phyloP scores from a whole-genome alignment of 1,139 yeast species.

The Lodderomyces jiufengensis region DNA sequence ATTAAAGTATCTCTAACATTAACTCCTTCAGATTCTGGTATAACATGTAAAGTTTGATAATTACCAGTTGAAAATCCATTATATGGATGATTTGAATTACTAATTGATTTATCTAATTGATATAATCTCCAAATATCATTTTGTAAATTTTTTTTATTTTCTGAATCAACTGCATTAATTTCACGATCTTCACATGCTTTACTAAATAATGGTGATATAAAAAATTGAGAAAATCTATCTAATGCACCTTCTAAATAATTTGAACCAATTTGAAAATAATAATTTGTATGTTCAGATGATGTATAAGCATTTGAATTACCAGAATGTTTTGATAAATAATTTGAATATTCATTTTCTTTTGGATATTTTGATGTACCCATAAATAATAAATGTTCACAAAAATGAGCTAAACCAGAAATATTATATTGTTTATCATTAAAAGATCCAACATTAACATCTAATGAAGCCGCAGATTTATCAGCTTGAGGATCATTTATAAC shows the following conservation, averaged over 20 bases:
- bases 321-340: conserved; percentile 67
- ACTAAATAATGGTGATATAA: conserved; percentile 79
- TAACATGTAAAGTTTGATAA: conserved; percentile 53
- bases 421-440: conserved; percentile 69
- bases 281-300: conserved; percentile 84
- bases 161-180: conserved; percentile 92
- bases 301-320: conserved; percentile 82
- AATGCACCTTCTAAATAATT: conserved; percentile 80
- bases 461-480: conserved; percentile 89
- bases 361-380: conserved; percentile 98
- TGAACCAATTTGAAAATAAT: conserved; percentile 79
- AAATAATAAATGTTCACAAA: conserved; percentile 90
- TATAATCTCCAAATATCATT: conserved; percentile 85
- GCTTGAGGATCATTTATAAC: conserved; percentile 80
- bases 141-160: conserved; percentile 90
- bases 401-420: conserved; percentile 89
- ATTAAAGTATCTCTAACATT: conserved; percentile 66
- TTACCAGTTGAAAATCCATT: conserved; percentile 78
- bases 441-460: conserved; percentile 90
- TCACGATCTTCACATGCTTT: conserved; percentile 86
- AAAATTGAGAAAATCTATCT: conserved; percentile 91
- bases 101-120: conserved; percentile 73
- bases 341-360: conserved; percentile 80
- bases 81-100: conserved; percentile 71
- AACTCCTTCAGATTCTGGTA: conserved; percentile 45